Conservation (phyloP, 768 basidiomycete genomes). For the Lyophyllum decastes region DNA sequence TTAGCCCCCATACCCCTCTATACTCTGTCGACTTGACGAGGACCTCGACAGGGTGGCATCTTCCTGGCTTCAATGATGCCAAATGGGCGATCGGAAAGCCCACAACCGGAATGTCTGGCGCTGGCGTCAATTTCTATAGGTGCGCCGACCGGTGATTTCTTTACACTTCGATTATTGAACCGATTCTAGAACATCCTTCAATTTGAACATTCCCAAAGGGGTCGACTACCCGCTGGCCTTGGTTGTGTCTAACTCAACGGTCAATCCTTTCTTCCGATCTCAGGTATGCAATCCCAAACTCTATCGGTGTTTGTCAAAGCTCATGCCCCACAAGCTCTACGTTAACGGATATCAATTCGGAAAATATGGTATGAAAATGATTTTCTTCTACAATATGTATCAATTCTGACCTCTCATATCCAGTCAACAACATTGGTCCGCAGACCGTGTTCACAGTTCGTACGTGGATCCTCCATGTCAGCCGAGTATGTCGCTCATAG, state of each 20-base stretch:
- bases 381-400: neutral
- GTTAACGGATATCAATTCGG: slow-evolving; percentile 49
- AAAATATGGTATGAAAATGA: slow-evolving; percentile 37
- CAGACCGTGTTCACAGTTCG: slow-evolving; percentile 43
- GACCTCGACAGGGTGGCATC: slow-evolving; percentile 48
- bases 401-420: neutral
- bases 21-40: neutral
- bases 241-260: slow-evolving; percentile 44
- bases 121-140: slow-evolving; percentile 54
- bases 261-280: slow-evolving; percentile 43
- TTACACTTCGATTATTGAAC: neutral
- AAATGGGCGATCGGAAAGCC: slow-evolving; percentile 45
- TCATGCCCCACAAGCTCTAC: slow-evolving; percentile 29
- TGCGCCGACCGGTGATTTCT: slow-evolving; percentile 6
- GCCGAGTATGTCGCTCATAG: neutral
- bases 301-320: neutral
- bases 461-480: slow-evolving; percentile 24
- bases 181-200: slow-evolving; percentile 38
- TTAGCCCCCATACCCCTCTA: slow-evolving; percentile 2
- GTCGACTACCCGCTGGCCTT: slow-evolving; percentile 51
- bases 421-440: slow-evolving; percentile 45
- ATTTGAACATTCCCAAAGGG: slow-evolving; percentile 42
- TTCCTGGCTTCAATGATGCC: slow-evolving; percentile 54
- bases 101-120: slow-evolving; percentile 37
- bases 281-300: slow-evolving; percentile 26